Percentiles rank a stretch among this genome's conserved stretches.
Conservation (phyloP, 768 basidiomycete genomes). For the Suillus sp. region DNA sequence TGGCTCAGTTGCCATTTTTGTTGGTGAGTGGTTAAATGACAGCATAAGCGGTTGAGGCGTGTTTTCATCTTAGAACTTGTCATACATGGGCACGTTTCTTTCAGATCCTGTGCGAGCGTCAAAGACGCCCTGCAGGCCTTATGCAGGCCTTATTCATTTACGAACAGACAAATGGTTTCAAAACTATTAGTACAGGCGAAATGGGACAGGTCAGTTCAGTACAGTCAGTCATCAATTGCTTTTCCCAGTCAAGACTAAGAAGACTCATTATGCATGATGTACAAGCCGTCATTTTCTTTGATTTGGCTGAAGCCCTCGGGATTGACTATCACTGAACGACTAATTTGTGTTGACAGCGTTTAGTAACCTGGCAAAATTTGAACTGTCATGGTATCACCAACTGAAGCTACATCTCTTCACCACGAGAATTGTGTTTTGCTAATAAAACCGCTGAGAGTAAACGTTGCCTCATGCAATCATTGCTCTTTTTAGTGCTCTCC, state of each 20-base stretch:
- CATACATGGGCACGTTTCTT: neutral
- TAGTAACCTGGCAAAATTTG: neutral
- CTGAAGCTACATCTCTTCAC: neutral
- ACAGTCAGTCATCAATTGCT: neutral
- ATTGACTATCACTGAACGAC: neutral
- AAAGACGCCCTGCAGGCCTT: neutral
- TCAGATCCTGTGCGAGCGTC: neutral
- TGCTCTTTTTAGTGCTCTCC: neutral
- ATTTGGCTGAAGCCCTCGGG: no score
- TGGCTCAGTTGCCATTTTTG: neutral
- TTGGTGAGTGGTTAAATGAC: neutral
- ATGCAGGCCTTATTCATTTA: neutral
- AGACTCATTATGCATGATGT: no score
- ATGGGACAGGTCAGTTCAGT: neutral
- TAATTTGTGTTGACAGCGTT: neutral
- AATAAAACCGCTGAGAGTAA: neutral
- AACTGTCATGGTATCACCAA: neutral
- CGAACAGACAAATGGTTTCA: neutral
- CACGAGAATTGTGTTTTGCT: neutral
- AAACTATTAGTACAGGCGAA: neutral
- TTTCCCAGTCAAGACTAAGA: neutral
- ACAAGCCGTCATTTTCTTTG: neutral
- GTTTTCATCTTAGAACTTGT: neutral
- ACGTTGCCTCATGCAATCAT: neutral
- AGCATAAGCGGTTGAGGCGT: neutral